These are phyloP conservation scores for Starmerella floris DNA, from an alignment of 805 yeast species.

Conservation along the genomic window DNA sequence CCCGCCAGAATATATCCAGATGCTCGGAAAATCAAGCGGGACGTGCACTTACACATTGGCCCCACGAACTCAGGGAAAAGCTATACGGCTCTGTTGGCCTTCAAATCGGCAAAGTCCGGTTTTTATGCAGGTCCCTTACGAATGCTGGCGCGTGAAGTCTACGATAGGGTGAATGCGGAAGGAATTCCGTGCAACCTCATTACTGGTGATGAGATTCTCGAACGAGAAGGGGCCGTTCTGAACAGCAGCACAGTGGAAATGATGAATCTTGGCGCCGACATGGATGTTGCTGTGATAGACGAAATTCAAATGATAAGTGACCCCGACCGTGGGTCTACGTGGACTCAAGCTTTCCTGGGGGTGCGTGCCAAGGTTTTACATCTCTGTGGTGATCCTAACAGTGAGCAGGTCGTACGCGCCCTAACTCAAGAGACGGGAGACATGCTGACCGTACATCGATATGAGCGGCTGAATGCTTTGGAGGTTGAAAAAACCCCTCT, in stretches of 20 bases:
- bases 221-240: conserved; percentile 58
- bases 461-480: conserved; percentile 63
- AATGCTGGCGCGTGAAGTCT: conserved; percentile 79
- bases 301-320: conserved; percentile 94
- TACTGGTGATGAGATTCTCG: conserved; percentile 91
- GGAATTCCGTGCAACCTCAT: conserved; percentile 65
- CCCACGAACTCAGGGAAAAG: conserved; percentile 97
- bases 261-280: conserved; percentile 53
- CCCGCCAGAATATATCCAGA: conserved; percentile 76
- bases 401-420: conserved; percentile 51
- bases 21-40: conserved; percentile 67
- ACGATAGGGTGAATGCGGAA: conserved; percentile 58
- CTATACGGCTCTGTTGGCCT: conserved; percentile 57
- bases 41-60: conserved; percentile 85
- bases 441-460: conserved; percentile 51
- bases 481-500: conserved; percentile 34
- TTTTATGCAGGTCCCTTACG: conserved; percentile 92
- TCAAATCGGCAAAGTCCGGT: conserved; percentile 57
- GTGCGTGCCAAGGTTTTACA: conserved; percentile 76
- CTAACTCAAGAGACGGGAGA: conserved; percentile 67
- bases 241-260: conserved; percentile 89
- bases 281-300: conserved; percentile 84
- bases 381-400: conserved; percentile 83
- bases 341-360: conserved; percentile 86
- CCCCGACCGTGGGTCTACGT: conserved; percentile 70